Conservation (phyloP, 2,329 filamentous ascomycete genomes). For the Phyllosticta citribraziliensis region DNA sequence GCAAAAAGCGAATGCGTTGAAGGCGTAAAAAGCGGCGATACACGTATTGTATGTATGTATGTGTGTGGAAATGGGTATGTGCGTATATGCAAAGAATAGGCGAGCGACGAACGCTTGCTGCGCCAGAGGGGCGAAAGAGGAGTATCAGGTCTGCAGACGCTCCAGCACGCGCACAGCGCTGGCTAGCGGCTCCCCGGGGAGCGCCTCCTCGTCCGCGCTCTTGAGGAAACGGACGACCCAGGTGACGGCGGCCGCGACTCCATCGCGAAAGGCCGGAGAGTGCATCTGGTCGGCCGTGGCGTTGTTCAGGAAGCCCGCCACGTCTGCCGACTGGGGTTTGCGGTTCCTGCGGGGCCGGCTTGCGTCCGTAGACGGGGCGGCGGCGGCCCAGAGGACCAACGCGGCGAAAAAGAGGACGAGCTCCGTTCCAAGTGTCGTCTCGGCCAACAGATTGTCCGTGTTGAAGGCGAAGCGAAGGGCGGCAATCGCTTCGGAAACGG, state of each 20-base stretch:
- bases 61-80: not conserved
- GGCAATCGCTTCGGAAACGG: slow-evolving; percentile 20
- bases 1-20: not conserved
- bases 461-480: slow-evolving; percentile 20
- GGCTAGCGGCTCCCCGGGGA: not conserved
- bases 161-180: not conserved
- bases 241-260: not conserved
- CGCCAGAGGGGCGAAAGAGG: not conserved
- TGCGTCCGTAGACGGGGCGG: not conserved
- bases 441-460: slow-evolving; percentile 19
- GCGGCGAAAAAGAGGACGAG: slow-evolving; percentile 27
- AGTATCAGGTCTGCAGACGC: not conserved
- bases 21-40: not conserved
- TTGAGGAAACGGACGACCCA: not conserved
- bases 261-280: not conserved
- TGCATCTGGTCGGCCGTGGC: not conserved
- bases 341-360: not conserved
- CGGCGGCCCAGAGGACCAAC: slow-evolving; percentile 24
- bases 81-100: not conserved
- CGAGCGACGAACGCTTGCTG: not conserved
- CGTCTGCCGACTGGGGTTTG: not conserved
- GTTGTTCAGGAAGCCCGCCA: not conserved
- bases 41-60: not conserved
- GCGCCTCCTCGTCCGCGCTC: not conserved
- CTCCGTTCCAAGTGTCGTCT: slow-evolving; percentile 21